Percentiles rank a stretch among this genome's conserved stretches.
Evolutionary conservation across 371 early-diverging fungal species (phyloP).

Genomic region (Mortierella sp.): DNA sequence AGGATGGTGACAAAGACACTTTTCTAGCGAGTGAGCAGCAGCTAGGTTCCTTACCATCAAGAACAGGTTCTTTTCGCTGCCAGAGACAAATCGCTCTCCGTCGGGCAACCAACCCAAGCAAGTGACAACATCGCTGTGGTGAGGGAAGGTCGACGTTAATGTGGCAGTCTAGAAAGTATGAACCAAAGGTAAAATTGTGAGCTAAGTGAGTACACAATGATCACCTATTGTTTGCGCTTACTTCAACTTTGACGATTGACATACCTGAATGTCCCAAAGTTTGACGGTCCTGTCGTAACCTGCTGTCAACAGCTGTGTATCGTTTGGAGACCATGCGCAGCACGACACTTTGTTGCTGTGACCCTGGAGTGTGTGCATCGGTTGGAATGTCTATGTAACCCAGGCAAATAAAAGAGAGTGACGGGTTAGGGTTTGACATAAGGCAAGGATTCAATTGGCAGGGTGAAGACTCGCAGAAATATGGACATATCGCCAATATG

Average conservation of each 20-base stretch:
- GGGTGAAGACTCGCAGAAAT: not conserved
- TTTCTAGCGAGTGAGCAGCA: not conserved
- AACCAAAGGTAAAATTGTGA: not conserved
- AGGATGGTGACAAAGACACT: not conserved
- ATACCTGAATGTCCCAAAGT: constrained; percentile 88
- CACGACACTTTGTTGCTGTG: constrained; percentile 80
- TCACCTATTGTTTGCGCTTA: too few relatives aligned
- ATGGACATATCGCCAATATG: not conserved
- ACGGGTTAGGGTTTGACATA: not conserved
- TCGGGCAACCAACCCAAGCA: constrained; percentile 53
- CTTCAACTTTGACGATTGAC: constrained; percentile 2
- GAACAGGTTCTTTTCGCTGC: constrained; percentile 43
- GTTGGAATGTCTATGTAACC: constrained; percentile 61
- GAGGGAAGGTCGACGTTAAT: constrained; percentile 31
- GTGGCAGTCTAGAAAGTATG: constrained; percentile 24
- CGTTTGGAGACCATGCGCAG: constrained; percentile 94
- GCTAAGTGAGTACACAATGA: too few relatives aligned
- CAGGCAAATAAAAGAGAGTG: not conserved
- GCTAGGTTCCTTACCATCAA: constrained; percentile 36
- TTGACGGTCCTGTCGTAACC: constrained; percentile 84
- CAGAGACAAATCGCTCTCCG: constrained; percentile 48
- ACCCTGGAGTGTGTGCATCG: constrained; percentile 67
- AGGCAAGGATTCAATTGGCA: too few relatives aligned
- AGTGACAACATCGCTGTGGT: constrained; percentile 36
- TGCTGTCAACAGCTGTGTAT: constrained; percentile 80